Base-by-base conservation (phyloP, 129 eudicot genomes). In the Heracleum sosnowskyi region DNA sequence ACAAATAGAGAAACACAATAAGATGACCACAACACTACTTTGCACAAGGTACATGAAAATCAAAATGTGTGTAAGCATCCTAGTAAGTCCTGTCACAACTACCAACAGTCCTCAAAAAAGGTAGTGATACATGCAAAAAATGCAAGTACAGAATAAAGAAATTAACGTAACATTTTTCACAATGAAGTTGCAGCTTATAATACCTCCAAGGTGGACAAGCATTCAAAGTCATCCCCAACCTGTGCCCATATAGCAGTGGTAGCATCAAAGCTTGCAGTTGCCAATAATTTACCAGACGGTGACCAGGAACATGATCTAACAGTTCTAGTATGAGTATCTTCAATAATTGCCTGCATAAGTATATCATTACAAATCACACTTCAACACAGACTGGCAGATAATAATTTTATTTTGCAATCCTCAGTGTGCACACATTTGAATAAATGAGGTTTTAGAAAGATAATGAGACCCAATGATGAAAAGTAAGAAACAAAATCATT, bases 231-330 rank as follows among this genome's bases (percentile, higher is more conserved):
- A 79, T 57, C 90, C 47, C 94, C 97, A 73, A 79, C 81, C 33
- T 90, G 80, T 83, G 87, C 93, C 96, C 93, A 88, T 39, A 92
- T 84, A 62, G 95, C 95, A 76, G 96, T 90, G 81, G 99, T 92
- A 78, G 91, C 97, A 87, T 95, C 99, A 75, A 92, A 95, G 80
- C 99, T 90, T 57, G 99, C 93, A 53, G 96, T 90, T 39, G 97
- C 99, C 82, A 95, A 84, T 60, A 84, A 77, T 74, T 88, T 87
- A 62, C 99, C 97, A 15, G 91, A 92, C 22, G 96, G 99, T 9
- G 99, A 95, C 99, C 99, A 95, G 1, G 95, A 82, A 79, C 99
- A 95, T 53, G 99, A 95, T 83, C 99, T 84, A 68, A 95, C 91
- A 3, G 99, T 95, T 81, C 99, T 86, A 73, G 86, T 86, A 75